phyloP scores from a whole-genome alignment of 495 filamentous ascomycete species.

The Schizothecium vesticola region DNA sequence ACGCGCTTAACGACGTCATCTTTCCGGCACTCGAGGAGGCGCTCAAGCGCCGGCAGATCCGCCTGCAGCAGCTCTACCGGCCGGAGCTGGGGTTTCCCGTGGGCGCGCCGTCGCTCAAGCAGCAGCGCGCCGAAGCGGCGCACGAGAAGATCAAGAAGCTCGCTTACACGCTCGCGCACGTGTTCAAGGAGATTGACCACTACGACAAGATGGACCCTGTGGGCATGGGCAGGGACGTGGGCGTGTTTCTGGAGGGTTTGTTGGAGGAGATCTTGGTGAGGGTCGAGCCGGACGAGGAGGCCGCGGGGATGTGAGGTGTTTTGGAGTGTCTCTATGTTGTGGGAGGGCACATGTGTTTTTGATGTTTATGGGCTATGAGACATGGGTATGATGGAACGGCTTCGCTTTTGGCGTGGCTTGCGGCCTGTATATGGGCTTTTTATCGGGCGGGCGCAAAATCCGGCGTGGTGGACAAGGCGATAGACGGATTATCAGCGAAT shows the following conservation, averaged over 20 bases:
- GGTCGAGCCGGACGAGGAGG: conserved; percentile 78
- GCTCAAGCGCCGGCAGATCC: conserved; percentile 68
- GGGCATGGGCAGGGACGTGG: conserved; percentile 84
- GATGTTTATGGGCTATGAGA: background rate
- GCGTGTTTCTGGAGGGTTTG: conserved; percentile 81
- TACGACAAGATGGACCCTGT: conserved; percentile 78
- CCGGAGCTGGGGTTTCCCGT: conserved; percentile 29
- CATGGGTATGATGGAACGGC: background rate
- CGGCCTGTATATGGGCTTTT: background rate
- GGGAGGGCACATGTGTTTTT: background rate
- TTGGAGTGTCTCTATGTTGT: background rate
- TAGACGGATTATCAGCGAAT: background rate
- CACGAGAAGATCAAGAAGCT: conserved; percentile 77
- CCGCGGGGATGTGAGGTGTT: conserved; percentile 13
- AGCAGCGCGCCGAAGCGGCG: conserved; percentile 61
- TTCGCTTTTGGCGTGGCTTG: background rate
- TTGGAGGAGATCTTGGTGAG: conserved; percentile 92
- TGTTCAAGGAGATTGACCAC: conserved; percentile 82
- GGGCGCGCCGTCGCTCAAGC: conserved; percentile 40
- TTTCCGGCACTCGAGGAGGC: conserved; percentile 87
- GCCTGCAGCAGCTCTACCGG: conserved; percentile 52
- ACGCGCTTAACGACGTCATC: conserved; percentile 74
- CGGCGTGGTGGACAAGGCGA: background rate
- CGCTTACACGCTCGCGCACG: conserved; percentile 65
- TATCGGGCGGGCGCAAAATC: background rate